Evolutionary conservation across 2,329 filamentous ascomycete species (phyloP).

Genomic region (Aureobasidium subglaciale): DNA sequence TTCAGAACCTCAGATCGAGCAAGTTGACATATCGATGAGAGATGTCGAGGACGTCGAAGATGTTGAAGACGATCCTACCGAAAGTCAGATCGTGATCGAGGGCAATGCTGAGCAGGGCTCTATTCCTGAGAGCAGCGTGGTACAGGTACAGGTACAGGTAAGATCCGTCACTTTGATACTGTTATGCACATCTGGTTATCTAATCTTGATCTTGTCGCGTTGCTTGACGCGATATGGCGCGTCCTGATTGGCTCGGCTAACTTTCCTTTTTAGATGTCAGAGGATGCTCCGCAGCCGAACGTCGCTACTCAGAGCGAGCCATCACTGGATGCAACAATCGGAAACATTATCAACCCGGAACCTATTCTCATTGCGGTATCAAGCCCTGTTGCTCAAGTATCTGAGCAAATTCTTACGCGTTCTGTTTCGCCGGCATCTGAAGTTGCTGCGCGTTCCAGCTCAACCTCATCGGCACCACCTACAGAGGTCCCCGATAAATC

Average conservation of each 20-base stretch:
- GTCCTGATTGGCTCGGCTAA: constrained; percentile 13
- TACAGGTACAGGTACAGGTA: constrained; percentile 13
- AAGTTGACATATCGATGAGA: neutral
- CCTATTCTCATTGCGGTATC: neutral
- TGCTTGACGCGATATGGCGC: neutral
- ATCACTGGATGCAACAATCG: neutral
- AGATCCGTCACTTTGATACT: neutral
- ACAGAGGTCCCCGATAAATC: constrained; percentile 8
- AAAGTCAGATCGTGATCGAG: constrained; percentile 3
- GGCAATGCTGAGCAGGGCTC: neutral
- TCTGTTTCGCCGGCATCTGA: neutral
- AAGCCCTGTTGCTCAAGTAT: neutral
- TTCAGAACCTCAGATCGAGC: neutral
- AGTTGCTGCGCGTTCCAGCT: constrained; percentile 8
- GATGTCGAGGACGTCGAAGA: neutral
- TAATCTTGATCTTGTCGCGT: neutral
- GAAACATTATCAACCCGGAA: neutral
- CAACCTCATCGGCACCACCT: constrained; percentile 2
- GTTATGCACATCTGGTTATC: neutral
- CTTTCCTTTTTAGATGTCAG: neutral
- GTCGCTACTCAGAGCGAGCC: neutral
- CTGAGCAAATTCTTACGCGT: neutral
- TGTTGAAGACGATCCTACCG: neutral
- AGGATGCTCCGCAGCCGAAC: neutral
- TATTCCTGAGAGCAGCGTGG: constrained; percentile 9